Evolutionary conservation across 768 basidiomycete genomes (phyloP), one percentile per base, ranked within the genome.

Genomic region (Cystobasidium ongulense): DNA sequence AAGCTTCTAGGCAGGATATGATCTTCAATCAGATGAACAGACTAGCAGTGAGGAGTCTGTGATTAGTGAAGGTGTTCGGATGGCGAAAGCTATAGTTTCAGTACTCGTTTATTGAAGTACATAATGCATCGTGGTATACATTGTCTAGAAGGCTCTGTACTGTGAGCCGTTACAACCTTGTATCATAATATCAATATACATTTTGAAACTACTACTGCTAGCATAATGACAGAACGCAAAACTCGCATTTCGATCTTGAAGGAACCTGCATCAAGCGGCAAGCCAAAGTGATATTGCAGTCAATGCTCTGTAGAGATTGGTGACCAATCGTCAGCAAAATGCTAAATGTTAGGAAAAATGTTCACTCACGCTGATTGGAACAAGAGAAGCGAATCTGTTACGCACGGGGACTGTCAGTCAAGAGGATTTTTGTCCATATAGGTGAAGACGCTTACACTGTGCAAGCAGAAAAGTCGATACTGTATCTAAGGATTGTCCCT

Each of bases 221-320:
- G 18, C n/a, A 50, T 50, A 50, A 50, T 17, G 15, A 50, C n/a
- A 50, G 46, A 8, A 50, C 3, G n/a, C 46, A 21, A 21, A 21
- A 11, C 18, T 11, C 46, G n/a, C 46, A n/a, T n/a, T n/a, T 50
- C 46, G 4, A 8, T 50, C 10, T 8, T 3, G 4, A 21, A 8
- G 46, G 46, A 21, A 50, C 8, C 46, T n/a, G 4, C n/a, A 29
- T 64, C 38, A 71, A 10, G 68, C 23, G 15, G 54, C 68, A 1
- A 71, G 53, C 68, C 68, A 71, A 11, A 71, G 41, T 18, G 68
- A 71, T 13, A 71, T 71, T 10, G 68, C 68, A 3, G 68, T 71
- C 52, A 57, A 53, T 17, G 53, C 53, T 17, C 68, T 71, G 68
- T 13, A 38, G 13, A 61, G 8, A 3, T n/a, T 21, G 23, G 4